Evolutionary conservation across 1,284 basidiomycete genomes (phyloP), one percentile per base, ranked within the genome.

Genomic region (Leccinum angustisporum): DNA sequence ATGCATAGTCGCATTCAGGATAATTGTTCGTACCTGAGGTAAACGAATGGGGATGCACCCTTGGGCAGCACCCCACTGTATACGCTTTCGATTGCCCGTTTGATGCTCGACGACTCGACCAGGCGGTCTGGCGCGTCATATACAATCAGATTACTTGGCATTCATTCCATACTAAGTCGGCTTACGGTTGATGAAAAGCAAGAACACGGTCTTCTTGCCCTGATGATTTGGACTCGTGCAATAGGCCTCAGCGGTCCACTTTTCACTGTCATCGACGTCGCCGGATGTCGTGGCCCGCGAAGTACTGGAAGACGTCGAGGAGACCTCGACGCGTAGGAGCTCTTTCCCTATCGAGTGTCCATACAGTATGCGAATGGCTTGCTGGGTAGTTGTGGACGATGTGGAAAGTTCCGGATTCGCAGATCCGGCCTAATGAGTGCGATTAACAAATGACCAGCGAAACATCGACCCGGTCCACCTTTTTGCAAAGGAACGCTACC

Each of bases 171-270:
- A 16, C n/a, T n/a, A 43, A 56, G 31, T 51, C 14, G 5, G 80
- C 91, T 65, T 66, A 97, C 96, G 90, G 71, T 99, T 99, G 72
- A 99, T 98, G 76, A 99, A 99, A n/a, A 98, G 81, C 1, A 99
- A 78, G 70, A 97, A 92, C 0, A 87, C 81, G 57, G 82, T 88
- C 71, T 93, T 94, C 75, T 97, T 97, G 4, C 86, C 89, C 71
- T 92, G 93, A 72, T 94, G 95, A 70, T 96, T 97, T 0, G 93
- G 89, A 68, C 88, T 94, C 5, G 93, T 97, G 68, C 94, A 90
- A 72, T 90, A 87, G 0, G 87, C 89, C 56, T 91, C 84, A 8
- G 88, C 86, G 43, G 79, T 79, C 90, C 91, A 93, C 55, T 79
- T 78, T 68, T 82, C 82, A 55, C 76, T 43, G 69, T 72, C 69